These are phyloP conservation scores for Moringa oleifera DNA, from an alignment of 345 rosid species.

Conservation along the genomic window DNA sequence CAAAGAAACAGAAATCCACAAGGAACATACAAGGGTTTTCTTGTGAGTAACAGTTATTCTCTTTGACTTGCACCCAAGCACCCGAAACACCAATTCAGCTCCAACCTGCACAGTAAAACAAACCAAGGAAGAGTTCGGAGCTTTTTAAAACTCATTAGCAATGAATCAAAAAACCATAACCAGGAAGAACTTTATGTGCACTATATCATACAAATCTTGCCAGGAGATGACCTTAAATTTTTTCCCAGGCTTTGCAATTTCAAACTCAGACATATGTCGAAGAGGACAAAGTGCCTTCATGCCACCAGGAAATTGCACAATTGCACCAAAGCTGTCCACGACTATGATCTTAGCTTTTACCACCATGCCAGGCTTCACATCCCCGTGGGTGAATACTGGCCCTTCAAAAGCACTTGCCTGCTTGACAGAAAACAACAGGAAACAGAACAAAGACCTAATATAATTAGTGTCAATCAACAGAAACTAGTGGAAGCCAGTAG, in stretches of 20 bases:
- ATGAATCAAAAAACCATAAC: slow-evolving; percentile 9
- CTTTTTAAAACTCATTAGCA: slow-evolving; percentile 15
- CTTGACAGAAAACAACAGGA: slow-evolving; percentile 8
- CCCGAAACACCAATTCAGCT: slow-evolving; percentile 80
- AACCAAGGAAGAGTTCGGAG: slow-evolving; percentile 11
- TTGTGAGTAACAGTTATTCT: slow-evolving; percentile 93
- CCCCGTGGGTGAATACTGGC: slow-evolving; percentile 85
- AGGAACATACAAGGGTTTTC: slow-evolving; percentile 79
- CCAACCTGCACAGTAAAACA: slow-evolving; percentile 56
- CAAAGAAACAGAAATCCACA: slow-evolving; percentile 8
- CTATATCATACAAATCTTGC: neutral
- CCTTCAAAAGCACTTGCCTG: slow-evolving; percentile 97
- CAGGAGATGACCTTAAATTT: slow-evolving; percentile 67
- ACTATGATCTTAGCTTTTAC: slow-evolving; percentile 68
- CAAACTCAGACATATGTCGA: slow-evolving; percentile 93
- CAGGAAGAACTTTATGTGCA: neutral
- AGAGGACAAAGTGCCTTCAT: slow-evolving; percentile 97
- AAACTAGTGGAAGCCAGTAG: neutral
- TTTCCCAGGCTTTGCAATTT: slow-evolving; percentile 76
- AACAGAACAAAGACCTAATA: neutral
- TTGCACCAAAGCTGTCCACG: slow-evolving; percentile 84
- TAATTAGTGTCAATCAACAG: neutral
- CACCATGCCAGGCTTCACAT: slow-evolving; percentile 97
- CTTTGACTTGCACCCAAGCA: slow-evolving; percentile 95
- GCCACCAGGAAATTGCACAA: slow-evolving; percentile 94